Conservation (phyloP, 208 protist species). For the Wallacemonas sp. region DNA sequence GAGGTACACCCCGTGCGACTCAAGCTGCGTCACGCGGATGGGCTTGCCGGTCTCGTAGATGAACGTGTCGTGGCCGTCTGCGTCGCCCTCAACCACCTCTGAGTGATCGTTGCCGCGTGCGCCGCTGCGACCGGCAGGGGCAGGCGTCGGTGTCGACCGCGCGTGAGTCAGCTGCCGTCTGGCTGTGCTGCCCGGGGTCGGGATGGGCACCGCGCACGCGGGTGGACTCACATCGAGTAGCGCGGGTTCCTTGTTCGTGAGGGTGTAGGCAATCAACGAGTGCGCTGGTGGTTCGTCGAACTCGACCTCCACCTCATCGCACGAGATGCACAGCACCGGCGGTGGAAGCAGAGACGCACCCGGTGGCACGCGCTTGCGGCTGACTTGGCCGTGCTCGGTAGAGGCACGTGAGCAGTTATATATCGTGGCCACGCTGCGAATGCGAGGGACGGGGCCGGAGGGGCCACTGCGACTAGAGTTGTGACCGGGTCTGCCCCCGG, state of each 20-base stretch:
- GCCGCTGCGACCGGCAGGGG: background rate
- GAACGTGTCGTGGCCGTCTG: constrained; percentile 44
- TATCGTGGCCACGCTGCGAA: constrained; percentile 62
- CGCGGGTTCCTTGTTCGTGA: constrained; percentile 69
- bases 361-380: constrained; percentile 12
- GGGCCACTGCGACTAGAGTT: background rate
- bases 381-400: constrained; percentile 32
- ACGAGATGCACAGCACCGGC: constrained; percentile 71
- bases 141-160: background rate
- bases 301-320: constrained; percentile 60
- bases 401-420: constrained; percentile 63
- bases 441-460: background rate
- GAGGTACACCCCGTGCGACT: constrained; percentile 51
- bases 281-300: constrained; percentile 76
- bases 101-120: background rate
- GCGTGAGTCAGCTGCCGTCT: too few relatives aligned
- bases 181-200: background rate
- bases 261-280: constrained; percentile 70
- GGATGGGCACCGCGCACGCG: constrained; percentile 32
- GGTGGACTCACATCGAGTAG: constrained; percentile 50
- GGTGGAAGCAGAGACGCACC: constrained; percentile 43
- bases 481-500: constrained; percentile 10
- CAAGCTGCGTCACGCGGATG: constrained; percentile 65
- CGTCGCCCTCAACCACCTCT: constrained; percentile 22
- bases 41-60: constrained; percentile 51